Conservation (phyloP, 1,284 basidiomycete species). For the Trametes pubescens region DNA sequence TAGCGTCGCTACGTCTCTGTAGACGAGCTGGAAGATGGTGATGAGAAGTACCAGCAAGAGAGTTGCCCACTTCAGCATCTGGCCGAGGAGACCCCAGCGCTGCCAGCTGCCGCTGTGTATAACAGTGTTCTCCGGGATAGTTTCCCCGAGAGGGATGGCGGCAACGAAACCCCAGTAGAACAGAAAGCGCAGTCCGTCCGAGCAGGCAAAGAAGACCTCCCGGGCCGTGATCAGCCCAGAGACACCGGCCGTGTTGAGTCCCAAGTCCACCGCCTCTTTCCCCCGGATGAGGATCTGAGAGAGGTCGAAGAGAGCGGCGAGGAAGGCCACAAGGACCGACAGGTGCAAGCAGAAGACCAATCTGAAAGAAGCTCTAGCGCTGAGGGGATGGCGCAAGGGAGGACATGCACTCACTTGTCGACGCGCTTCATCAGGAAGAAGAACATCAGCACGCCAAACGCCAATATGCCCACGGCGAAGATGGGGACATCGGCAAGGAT, state of each 20-base stretch:
- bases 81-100: slow-evolving; percentile 66
- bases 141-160: slow-evolving; percentile 59
- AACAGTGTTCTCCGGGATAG: slow-evolving; percentile 29
- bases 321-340: slow-evolving; percentile 66
- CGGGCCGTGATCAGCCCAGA: slow-evolving; percentile 58
- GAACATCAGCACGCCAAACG: slow-evolving; percentile 69
- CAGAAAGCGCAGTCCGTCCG: slow-evolving; percentile 65
- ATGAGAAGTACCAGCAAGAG: slow-evolving; percentile 55
- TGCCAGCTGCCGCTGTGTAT: slow-evolving; percentile 68
- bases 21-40: slow-evolving; percentile 66
- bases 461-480: slow-evolving; percentile 70
- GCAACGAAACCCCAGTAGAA: slow-evolving; percentile 75
- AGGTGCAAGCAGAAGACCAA: slow-evolving; percentile 60
- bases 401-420: slow-evolving; percentile 56
- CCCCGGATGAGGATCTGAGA: slow-evolving; percentile 58
- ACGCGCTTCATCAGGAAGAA: slow-evolving; percentile 65
- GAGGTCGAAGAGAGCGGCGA: slow-evolving; percentile 72
- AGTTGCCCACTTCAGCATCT: slow-evolving; percentile 58
- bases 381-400: slow-evolving; percentile 10
- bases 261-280: slow-evolving; percentile 37
- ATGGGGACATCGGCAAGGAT: slow-evolving; percentile 74
- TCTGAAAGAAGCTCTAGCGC: slow-evolving; percentile 43
- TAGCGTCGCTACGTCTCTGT: slow-evolving; percentile 59
- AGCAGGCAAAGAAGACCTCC: slow-evolving; percentile 66
- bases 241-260: slow-evolving; percentile 37